Percentiles rank a stretch among this genome's conserved stretches.
phyloP scores from a whole-genome alignment of 441 rosid species.

The Populus tomentosa region DNA sequence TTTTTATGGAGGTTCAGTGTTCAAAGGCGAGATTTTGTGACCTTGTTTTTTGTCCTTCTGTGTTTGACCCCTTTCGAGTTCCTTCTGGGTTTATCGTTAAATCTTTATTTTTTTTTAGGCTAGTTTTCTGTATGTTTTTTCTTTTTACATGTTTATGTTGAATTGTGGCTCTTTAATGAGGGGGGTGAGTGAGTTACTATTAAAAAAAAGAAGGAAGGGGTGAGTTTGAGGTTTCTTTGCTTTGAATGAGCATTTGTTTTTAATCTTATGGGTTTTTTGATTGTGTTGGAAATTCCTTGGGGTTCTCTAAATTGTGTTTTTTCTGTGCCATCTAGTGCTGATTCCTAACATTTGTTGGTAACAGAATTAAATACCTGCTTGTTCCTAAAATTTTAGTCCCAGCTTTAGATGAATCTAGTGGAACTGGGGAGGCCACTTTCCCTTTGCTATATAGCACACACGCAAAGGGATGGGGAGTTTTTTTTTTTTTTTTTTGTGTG shows the following conservation, averaged over 20 bases:
- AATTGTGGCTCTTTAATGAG: not conserved
- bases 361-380: not conserved
- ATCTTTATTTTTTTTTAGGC: not conserved
- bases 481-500: not conserved
- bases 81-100: not conserved
- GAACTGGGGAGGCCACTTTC: not conserved
- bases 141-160: not conserved
- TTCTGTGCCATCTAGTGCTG: not conserved
- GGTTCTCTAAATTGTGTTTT: not conserved
- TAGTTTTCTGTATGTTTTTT: not conserved
- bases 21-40: not conserved
- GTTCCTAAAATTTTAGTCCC: not conserved
- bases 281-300: not conserved
- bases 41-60: not conserved
- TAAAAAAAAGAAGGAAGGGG: no score
- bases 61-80: constrained; percentile 11
- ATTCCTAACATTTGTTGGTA: not conserved
- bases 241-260: not conserved
- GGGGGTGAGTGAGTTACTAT: no score
- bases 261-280: not conserved
- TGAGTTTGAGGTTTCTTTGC: not conserved
- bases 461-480: not conserved
- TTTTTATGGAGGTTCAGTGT: not conserved
- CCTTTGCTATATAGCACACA: not conserved
- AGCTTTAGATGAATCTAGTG: not conserved